Conservation (phyloP, 768 basidiomycete genomes). For the Naganishia antarctica region DNA sequence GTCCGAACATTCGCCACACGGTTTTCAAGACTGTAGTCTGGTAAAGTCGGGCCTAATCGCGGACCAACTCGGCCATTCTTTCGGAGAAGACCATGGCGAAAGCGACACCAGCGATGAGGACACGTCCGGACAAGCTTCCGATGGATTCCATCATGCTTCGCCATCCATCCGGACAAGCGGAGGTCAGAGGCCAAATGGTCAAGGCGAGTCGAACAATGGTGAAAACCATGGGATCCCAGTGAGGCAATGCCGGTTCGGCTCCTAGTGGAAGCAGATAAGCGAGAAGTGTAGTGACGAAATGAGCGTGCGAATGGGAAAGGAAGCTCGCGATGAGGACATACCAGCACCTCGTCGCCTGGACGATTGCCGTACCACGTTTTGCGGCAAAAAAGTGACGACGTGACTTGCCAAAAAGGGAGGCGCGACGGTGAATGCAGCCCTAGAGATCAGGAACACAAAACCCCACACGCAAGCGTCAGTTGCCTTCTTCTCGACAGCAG, state of each 20-base stretch:
- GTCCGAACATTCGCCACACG: too few relatives aligned
- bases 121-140: conserved; percentile 39
- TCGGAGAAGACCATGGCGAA: conserved; percentile 39
- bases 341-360: not conserved
- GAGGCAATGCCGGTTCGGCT: conserved; percentile 29
- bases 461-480: too few relatives aligned
- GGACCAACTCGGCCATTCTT: conserved; percentile 27
- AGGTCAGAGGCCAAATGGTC: conserved; percentile 42
- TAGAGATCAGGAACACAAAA: conserved; percentile 19
- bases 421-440: conserved; percentile 43
- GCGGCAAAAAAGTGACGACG: conserved; percentile 38
- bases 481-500: too few relatives aligned
- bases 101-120: conserved; percentile 38
- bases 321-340: not conserved
- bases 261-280: too few relatives aligned
- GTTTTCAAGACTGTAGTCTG: too few relatives aligned
- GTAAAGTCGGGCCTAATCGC: too few relatives aligned
- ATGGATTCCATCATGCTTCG: conserved; percentile 39
- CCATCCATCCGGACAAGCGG: conserved; percentile 40
- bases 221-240: conserved; percentile 40
- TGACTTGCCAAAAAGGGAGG: conserved; percentile 41
- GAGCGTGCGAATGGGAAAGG: too few relatives aligned
- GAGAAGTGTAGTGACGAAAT: not conserved
- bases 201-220: conserved; percentile 40
- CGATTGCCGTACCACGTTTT: conserved; percentile 17